A percentile compares a stretch with the other conserved stretches of the same genome.
Conservation (phyloP, 495 filamentous ascomycete genomes). For the Symbiotaphrina buchneri region DNA sequence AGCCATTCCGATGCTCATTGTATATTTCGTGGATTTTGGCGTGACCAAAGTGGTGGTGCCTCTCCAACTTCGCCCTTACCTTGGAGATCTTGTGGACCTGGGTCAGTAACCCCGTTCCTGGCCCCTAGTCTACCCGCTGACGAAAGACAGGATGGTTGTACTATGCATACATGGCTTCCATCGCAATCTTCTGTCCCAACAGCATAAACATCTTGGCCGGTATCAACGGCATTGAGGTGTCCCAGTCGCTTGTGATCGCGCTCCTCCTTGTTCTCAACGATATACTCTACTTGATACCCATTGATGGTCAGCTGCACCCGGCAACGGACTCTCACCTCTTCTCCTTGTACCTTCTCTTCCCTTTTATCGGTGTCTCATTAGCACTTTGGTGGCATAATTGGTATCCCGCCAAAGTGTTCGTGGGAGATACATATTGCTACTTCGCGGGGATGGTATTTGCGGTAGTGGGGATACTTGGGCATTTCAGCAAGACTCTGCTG, state of each 20-base stretch:
- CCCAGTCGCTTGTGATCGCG: conserved; percentile 82
- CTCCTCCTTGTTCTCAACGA: conserved; percentile 69
- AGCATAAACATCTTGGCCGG: conserved; percentile 97
- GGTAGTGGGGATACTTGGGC: conserved; percentile 84
- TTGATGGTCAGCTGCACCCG: conserved; percentile 63
- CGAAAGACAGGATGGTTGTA: conserved; percentile 39
- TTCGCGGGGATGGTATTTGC: conserved; percentile 98
- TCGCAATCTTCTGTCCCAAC: conserved; percentile 93
- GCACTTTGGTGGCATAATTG: conserved; percentile 84
- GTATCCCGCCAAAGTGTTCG: conserved; percentile 89
- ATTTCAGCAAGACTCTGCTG: conserved; percentile 93
- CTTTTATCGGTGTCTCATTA: conserved; percentile 77
- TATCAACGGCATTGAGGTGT: conserved; percentile 92
- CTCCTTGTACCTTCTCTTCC: conserved; percentile 81
- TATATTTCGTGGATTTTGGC: conserved; percentile 96
- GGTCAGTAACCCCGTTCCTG: conserved; percentile 12
- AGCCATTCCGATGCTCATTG: conserved; percentile 78
- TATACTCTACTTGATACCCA: conserved; percentile 39
- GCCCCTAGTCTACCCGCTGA: not conserved
- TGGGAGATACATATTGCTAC: conserved; percentile 98
- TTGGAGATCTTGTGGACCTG: conserved; percentile 68
- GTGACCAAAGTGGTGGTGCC: conserved; percentile 90
- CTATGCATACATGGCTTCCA: conserved; percentile 86
- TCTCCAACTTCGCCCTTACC: conserved; percentile 55
- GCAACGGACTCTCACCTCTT: conserved; percentile 92